Evolutionary conservation across 208 protist genomes (phyloP).

Genomic region (Wallacemonas sp.): DNA sequence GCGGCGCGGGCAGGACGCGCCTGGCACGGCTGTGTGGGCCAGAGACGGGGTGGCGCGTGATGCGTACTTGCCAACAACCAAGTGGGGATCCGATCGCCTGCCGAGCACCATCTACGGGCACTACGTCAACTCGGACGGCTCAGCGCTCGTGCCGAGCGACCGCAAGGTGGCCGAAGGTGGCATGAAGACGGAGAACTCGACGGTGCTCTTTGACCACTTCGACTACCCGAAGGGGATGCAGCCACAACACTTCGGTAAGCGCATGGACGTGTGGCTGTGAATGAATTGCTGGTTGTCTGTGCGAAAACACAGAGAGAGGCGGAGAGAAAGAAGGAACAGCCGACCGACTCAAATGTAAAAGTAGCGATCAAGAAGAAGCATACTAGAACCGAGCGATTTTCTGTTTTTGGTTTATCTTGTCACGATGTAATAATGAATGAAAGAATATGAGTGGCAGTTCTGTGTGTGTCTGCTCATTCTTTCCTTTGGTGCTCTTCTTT

Average conservation of each 20-base stretch:
- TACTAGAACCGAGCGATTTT: too few species aligned
- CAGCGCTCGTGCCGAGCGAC: conserved; percentile 1
- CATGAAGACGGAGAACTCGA: conserved; percentile 15
- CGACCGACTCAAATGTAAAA: too few species aligned
- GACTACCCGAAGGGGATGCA: conserved; percentile 22
- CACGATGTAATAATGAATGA: too few species aligned
- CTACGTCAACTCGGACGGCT: conserved; percentile 8
- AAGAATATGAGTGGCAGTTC: too few species aligned
- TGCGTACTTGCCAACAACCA: background rate
- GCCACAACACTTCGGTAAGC: conserved; percentile 35
- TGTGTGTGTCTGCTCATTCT: too few species aligned
- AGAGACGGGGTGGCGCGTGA: background rate
- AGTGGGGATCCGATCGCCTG: background rate
- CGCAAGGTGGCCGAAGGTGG: conserved; percentile 7
- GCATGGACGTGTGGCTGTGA: conserved; percentile 36
- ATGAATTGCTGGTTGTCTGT: too few species aligned
- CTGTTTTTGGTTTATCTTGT: too few species aligned
- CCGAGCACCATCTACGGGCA: conserved; percentile 14
- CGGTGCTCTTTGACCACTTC: conserved; percentile 38
- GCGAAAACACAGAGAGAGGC: background rate
- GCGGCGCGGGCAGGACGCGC: background rate
- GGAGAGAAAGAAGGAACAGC: conserved; percentile 6
- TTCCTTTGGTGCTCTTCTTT: too few species aligned
- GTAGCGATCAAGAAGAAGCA: conserved; percentile 18
- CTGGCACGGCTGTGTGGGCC: background rate